A percentile compares a stretch with the other conserved stretches of the same genome.
Evolutionary conservation across 2,329 filamentous ascomycete species (phyloP).

Genomic region (Graphilbum ipis-grandicollis): DNA sequence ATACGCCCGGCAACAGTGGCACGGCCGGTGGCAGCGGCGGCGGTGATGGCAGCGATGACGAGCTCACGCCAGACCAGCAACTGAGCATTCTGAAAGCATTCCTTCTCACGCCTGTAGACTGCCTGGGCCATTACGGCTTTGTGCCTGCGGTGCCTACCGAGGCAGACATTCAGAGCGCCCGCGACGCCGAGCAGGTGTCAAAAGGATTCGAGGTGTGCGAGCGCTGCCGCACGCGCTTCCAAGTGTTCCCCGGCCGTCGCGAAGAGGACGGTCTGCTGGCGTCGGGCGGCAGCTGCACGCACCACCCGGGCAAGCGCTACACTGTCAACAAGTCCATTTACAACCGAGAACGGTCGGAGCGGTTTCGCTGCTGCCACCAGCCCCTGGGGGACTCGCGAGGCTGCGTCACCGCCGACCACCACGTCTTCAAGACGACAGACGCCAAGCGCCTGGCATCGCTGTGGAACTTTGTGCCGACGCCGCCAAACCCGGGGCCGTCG

Average conservation of each 20-base stretch:
- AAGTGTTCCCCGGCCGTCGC: constrained; percentile 76
- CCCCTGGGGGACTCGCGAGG: constrained; percentile 54
- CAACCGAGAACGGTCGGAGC: constrained; percentile 38
- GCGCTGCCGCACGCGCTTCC: constrained; percentile 70
- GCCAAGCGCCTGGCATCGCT: constrained; percentile 58
- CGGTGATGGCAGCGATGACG: no score
- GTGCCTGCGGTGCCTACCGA: constrained; percentile 49
- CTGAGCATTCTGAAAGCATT: constrained; percentile 37
- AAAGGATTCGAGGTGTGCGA: constrained; percentile 79
- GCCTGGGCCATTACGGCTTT: constrained; percentile 57
- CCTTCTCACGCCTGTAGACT: constrained; percentile 45
- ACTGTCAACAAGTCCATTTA: constrained; percentile 30
- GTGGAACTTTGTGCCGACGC: constrained; percentile 67
- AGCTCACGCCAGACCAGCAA: constrained; percentile 51
- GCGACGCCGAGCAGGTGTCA: constrained; percentile 44
- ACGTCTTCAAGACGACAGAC: constrained; percentile 77
- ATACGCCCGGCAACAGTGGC: no score
- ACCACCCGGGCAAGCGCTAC: constrained; percentile 62
- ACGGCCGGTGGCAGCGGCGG: no score
- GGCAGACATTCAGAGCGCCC: constrained; percentile 48
- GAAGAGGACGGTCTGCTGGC: constrained; percentile 59
- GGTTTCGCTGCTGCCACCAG: constrained; percentile 67
- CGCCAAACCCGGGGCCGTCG: constrained; percentile 33
- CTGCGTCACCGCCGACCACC: constrained; percentile 52
- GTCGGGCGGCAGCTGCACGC: constrained; percentile 59